Base-by-base conservation (phyloP, 768 basidiomycete species). In the Calocera viscosa region DNA sequence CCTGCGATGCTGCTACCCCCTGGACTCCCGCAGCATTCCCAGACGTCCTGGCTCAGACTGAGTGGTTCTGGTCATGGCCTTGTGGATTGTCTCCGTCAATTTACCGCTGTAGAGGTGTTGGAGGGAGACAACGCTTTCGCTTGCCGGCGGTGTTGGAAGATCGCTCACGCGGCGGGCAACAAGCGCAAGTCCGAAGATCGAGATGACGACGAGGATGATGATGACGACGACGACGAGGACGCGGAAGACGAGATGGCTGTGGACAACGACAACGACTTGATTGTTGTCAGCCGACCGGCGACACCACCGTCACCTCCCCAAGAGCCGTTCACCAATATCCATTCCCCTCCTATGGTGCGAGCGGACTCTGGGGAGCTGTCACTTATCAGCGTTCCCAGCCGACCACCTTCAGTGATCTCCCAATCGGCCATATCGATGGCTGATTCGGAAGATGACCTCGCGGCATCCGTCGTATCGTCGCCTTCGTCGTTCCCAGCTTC, bases 41-140 rank as follows among this genome's bases (percentile, higher is more conserved):
- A 60, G 53, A 60, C 53, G 17, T 63, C 60, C 35, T 67, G 66
- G 66, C 63, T 67, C 34, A 67, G 63, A 34, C 63, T 67, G 2
- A 63, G 66, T 26, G 38, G 60, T 7, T 68, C n/a, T 65, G 69
- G 49, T 67, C 76, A 73, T 10, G 78, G 77, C 41, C 67, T 79
- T 33, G 72, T 77, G 41, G 91, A 94, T 67, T 91, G 90, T 69
- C 76, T 95, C 68, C 81, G 86, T 69, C 81, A 89, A 78, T 98
- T 98, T 77, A 96, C 94, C 0, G 82, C 88, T 2, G 94, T 96
- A n/a, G 94, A 98, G 72, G 83, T 91, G 7, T 78, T 98, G 35
- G 90, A 96, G 71, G 92, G 91, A 0, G 94, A 96, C 71, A 96
- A 98, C 71, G 88, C 87, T 78, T 94, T 96, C 65, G 93, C 93